A percentile compares a stretch with the other conserved stretches of the same genome.
Conservation (phyloP, 495 filamentous ascomycete genomes). For the Penicillium roqueforti region DNA sequence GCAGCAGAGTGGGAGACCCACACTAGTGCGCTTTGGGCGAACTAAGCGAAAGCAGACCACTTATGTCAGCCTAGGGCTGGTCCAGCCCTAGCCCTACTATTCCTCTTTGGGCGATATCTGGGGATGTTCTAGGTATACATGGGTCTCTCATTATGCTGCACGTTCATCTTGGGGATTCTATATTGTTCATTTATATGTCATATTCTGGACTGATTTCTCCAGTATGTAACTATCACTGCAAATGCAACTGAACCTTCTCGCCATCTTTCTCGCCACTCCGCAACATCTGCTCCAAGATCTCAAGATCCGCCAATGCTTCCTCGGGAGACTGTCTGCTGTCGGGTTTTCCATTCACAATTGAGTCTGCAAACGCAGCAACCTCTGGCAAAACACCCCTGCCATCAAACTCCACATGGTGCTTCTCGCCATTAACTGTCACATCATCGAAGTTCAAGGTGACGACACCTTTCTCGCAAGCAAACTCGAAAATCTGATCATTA, state of each 20-base stretch:
- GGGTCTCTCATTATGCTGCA: background rate
- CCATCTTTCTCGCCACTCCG: constrained; percentile 57
- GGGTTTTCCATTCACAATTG: constrained; percentile 43
- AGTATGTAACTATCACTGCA: constrained; percentile 15
- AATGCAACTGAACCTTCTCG: constrained; percentile 32
- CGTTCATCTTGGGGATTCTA: background rate
- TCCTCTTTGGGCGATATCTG: background rate
- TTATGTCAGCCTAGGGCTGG: constrained; percentile 30
- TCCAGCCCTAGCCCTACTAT: constrained; percentile 23
- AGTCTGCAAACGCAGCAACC: constrained; percentile 60
- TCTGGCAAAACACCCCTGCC: constrained; percentile 61
- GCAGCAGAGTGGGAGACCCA: constrained; percentile 31
- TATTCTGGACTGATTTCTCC: background rate
- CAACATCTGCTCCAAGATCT: constrained; percentile 63
- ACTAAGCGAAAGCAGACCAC: constrained; percentile 36
- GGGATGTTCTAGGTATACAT: background rate
- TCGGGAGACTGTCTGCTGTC: constrained; percentile 55
- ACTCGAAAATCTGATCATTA: constrained; percentile 45
- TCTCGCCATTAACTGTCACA: constrained; percentile 49
- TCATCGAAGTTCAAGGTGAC: constrained; percentile 52
- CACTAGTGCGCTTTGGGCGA: constrained; percentile 35
- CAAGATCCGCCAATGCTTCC: constrained; percentile 65
- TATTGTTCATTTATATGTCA: background rate
- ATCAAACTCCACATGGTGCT: constrained; percentile 52
- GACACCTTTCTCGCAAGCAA: constrained; percentile 48